Percentiles rank a stretch among this genome's conserved stretches.
Conservation (phyloP, 2,329 filamentous ascomycete species). For the Berkeleyomyces basicola region DNA sequence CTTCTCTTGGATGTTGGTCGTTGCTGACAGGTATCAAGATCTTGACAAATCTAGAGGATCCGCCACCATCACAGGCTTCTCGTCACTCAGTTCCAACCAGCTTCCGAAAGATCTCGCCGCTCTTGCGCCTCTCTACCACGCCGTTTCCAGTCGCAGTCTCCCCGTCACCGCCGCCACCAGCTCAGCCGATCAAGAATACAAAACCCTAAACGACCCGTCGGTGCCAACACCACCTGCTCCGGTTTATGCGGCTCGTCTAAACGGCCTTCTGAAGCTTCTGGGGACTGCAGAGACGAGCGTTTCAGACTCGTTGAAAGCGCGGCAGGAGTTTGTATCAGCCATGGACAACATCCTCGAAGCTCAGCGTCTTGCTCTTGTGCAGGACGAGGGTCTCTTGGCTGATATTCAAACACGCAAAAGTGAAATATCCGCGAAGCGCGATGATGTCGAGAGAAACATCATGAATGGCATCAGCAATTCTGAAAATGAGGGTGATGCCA, state of each 20-base stretch:
- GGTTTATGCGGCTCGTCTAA: conserved; percentile 79
- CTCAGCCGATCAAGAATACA: conserved; percentile 65
- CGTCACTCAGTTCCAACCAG: conserved; percentile 35
- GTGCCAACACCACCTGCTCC: conserved; percentile 60
- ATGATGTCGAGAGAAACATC: conserved; percentile 79
- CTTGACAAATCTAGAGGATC: conserved; percentile 43
- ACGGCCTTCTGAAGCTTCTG: conserved; percentile 74
- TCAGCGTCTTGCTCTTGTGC: conserved; percentile 51
- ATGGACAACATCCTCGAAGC: conserved; percentile 67
- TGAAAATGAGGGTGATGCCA: conserved; percentile 22
- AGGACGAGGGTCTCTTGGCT: conserved; percentile 50
- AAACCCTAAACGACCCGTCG: conserved; percentile 60
- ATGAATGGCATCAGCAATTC: conserved; percentile 63
- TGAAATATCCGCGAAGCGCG: conserved; percentile 66
- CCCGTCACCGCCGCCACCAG: conserved; percentile 50
- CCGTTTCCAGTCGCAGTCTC: conserved; percentile 54
- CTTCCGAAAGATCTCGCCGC: conserved; percentile 63
- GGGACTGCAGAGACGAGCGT: conserved; percentile 80
- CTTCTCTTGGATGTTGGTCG: neutral
- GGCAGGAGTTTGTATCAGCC: conserved; percentile 58
- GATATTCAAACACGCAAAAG: conserved; percentile 50
- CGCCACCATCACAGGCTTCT: conserved; percentile 31
- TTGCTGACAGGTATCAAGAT: conserved; percentile 27
- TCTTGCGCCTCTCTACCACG: conserved; percentile 57
- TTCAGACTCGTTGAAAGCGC: conserved; percentile 74